Percentiles rank a stretch among this genome's conserved stretches.
Evolutionary conservation across 177 flowering plant species (phyloP).

Genomic region (Vitis hybrid): DNA sequence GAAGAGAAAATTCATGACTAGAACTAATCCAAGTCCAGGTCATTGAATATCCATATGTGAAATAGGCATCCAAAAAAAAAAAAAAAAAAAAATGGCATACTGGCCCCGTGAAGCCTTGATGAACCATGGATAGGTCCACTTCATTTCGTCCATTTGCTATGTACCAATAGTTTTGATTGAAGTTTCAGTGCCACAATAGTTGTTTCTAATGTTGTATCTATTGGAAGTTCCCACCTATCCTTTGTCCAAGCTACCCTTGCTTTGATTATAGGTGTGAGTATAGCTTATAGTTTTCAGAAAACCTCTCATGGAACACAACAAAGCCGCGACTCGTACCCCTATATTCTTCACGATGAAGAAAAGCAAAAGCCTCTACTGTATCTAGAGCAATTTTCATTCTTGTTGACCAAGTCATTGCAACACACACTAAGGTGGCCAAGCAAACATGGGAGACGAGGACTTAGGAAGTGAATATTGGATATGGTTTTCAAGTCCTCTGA

Average conservation of each 20-base stretch:
- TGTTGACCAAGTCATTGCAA: too few relatives aligned
- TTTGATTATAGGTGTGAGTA: background rate
- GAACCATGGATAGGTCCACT: slow-evolving; percentile 40
- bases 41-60: slow-evolving; percentile 35
- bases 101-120: slow-evolving; percentile 51
- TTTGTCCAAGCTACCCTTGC: too few relatives aligned
- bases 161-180: slow-evolving; percentile 53
- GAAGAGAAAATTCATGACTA: too few relatives aligned
- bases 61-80: slow-evolving; percentile 37
- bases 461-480: slow-evolving; percentile 61
- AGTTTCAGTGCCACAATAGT: slow-evolving; percentile 26
- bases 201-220: too few relatives aligned
- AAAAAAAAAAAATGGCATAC: slow-evolving; percentile 43
- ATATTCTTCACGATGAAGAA: slow-evolving; percentile 10
- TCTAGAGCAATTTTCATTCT: too few relatives aligned
- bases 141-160: slow-evolving; percentile 48
- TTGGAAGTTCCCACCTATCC: too few relatives aligned
- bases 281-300: slow-evolving; percentile 18
- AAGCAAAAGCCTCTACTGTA: too few relatives aligned
- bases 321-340: slow-evolving; percentile 2
- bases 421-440: too few relatives aligned
- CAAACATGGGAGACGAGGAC: too few relatives aligned
- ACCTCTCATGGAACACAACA: slow-evolving; percentile 21
- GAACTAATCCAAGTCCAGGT: slow-evolving; percentile 17
- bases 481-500: slow-evolving; percentile 57